Evolutionary conservation across 78 protist genomes (phyloP).

Genomic region (Dictyostelium capitatum): DNA sequence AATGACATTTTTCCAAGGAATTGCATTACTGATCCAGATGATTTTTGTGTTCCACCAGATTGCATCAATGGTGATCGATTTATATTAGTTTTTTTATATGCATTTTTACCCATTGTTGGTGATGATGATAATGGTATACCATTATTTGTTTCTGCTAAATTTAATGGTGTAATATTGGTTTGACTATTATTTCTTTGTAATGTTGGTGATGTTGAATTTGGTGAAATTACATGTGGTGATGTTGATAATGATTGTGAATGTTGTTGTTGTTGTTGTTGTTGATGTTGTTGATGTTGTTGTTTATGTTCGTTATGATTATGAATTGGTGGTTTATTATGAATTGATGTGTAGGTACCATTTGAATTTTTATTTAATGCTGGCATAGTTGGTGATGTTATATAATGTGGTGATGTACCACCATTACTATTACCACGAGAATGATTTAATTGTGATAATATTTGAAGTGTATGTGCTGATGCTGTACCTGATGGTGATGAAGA

Average conservation of each 20-base stretch:
- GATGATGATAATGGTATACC: constrained; percentile 22
- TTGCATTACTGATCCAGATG: constrained; percentile 28
- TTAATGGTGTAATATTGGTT: background rate
- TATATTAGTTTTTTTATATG: background rate
- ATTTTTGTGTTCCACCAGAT: background rate
- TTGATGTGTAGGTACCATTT: background rate
- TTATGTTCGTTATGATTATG: background rate
- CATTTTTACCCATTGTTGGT: constrained; percentile 3
- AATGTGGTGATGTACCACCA: background rate
- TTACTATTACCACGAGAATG: background rate
- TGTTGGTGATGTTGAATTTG: background rate
- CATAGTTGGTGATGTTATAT: constrained; percentile 14
- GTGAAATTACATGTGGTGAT: background rate
- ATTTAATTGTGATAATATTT: background rate
- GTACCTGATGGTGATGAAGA: background rate
- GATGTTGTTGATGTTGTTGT: background rate
- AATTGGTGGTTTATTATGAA: background rate
- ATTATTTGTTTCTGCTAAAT: background rate
- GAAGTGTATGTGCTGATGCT: background rate
- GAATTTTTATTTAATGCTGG: constrained; percentile 12
- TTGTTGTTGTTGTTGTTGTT: background rate
- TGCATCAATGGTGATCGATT: constrained; percentile 42
- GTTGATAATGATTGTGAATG: background rate
- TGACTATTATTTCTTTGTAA: background rate
- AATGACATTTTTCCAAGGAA: constrained; percentile 53